Conservation (phyloP, 2,329 filamentous ascomycete species). For the Geoglossum cookeanum region DNA sequence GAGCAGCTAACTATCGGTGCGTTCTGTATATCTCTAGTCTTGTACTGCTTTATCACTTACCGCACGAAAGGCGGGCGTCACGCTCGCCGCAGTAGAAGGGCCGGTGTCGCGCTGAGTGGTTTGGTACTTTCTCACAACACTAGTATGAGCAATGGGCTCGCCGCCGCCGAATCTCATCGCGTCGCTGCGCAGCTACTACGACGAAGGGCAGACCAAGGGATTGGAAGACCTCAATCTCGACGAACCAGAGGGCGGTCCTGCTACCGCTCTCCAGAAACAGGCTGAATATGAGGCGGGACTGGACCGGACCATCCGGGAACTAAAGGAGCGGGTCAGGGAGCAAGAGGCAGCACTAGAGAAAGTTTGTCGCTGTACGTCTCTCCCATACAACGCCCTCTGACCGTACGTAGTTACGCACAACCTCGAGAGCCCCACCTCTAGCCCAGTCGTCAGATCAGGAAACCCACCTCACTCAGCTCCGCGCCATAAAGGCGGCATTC, state of each 20-base stretch:
- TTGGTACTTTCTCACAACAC: neutral
- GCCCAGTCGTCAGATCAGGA: conserved; percentile 16
- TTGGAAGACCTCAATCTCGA: neutral
- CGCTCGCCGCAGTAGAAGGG: too few species aligned
- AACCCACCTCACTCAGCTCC: conserved; percentile 26
- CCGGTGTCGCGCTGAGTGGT: neutral
- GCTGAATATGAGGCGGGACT: conserved; percentile 33
- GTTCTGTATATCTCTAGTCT: too few species aligned
- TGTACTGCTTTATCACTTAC: too few species aligned
- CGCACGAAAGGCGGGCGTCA: too few species aligned
- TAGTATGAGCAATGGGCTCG: neutral
- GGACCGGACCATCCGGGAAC: conserved; percentile 46
- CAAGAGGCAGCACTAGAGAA: conserved; percentile 28
- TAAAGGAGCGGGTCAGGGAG: conserved; percentile 34
- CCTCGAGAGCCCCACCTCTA: neutral
- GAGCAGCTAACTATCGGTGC: too few species aligned
- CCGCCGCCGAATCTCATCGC: neutral
- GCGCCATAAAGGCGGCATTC: conserved; percentile 43
- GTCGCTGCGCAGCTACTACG: neutral
- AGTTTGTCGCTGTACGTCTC: conserved; percentile 15
- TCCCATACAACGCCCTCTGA: neutral
- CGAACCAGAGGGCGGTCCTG: neutral
- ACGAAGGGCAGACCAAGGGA: neutral
- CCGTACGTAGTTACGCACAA: neutral
- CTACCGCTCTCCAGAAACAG: conserved; percentile 9